Percentiles rank a stretch among this genome's conserved stretches.
phyloP scores from a whole-genome alignment of 2,329 filamentous ascomycete species.

The Exophiala dermatitidis region DNA sequence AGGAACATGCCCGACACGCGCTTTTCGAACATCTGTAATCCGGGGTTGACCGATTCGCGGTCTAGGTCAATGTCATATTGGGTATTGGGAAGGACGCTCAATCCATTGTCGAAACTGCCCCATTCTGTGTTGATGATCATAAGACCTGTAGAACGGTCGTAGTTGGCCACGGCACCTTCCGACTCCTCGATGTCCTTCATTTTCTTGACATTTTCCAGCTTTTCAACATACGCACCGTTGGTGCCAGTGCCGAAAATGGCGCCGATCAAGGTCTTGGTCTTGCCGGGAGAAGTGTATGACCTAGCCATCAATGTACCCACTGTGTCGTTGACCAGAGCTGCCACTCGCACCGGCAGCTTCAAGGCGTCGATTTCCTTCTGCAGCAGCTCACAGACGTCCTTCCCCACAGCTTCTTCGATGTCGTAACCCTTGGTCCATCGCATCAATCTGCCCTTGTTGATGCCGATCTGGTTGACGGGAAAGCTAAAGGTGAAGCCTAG shows the following conservation, averaged over 20 bases:
- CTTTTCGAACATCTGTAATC: conserved; percentile 98
- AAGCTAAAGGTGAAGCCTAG: conserved; percentile 99
- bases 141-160: conserved; percentile 72
- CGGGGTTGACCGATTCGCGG: conserved; percentile 74
- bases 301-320: conserved; percentile 97
- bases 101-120: conserved; percentile 94
- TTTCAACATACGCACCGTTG: conserved; percentile 96
- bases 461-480: conserved; percentile 85
- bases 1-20: conserved; percentile 97
- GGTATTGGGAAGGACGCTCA: conserved; percentile 80
- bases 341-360: conserved; percentile 82
- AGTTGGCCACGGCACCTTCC: conserved; percentile 49
- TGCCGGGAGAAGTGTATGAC: conserved; percentile 85
- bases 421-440: conserved; percentile 99
- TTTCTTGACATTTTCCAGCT: conserved; percentile 78
- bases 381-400: conserved; percentile 86
- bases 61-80: conserved; percentile 76
- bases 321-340: conserved; percentile 93
- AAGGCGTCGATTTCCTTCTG: conserved; percentile 85
- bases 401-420: conserved; percentile 85
- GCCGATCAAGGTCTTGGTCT: conserved; percentile 79
- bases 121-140: conserved; percentile 99
- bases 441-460: conserved; percentile 90
- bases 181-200: conserved; percentile 48
- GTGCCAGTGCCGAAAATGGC: conserved; percentile 97